Base-by-base conservation (phyloP, 441 rosid species). In the Syzygium syzygioides region DNA sequence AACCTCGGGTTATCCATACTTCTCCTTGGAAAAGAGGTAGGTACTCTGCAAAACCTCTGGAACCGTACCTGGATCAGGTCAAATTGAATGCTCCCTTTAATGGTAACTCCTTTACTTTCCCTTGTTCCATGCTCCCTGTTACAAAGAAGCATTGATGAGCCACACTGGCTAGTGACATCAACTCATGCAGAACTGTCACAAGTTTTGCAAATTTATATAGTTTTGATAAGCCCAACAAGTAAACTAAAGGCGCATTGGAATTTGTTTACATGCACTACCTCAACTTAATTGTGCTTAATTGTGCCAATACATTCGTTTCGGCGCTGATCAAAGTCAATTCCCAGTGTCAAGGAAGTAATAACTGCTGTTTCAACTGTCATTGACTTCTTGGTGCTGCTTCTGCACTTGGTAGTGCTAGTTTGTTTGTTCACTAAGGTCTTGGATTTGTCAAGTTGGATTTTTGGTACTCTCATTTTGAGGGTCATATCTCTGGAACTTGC, bases 21-120 rank as follows among this genome's bases (percentile, higher is more conserved):
- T 41, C 52, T 12, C 52, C 2, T 41, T 4, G 6, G 83, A 23
- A 76, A 76, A 76, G 83, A 76, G 83, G 18, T 6, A 76, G n/a
- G 30, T 6, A 88, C 64, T 86, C 48, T 87, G 87, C 23, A 79
- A 91, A 90, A 59, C 85, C 37, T 50, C 41, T 6, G 41, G 6
- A 83, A 88, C 64, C 86, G 86, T 91, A 97, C 98, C 99, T 98
- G 99, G 91, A 97, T 93, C 94, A 97, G 96, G 94, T 98, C 99
- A 93, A 98, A 98, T 91, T 97, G 99, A 90, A 97, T 96, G 90
- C 99, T 95, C 91, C 99, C 99, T 91, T 97, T 99, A 87, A 98
- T 90, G 66, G 97, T 93, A 90, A 97, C 97, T 92, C 97, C 99
- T 95, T 98, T 97, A 88, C 99, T 98, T 93, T 97, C 99, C 91